These are phyloP conservation scores for Lineolata rhizophorae DNA, from an alignment of 495 filamentous ascomycete species.

Conservation along the genomic window DNA sequence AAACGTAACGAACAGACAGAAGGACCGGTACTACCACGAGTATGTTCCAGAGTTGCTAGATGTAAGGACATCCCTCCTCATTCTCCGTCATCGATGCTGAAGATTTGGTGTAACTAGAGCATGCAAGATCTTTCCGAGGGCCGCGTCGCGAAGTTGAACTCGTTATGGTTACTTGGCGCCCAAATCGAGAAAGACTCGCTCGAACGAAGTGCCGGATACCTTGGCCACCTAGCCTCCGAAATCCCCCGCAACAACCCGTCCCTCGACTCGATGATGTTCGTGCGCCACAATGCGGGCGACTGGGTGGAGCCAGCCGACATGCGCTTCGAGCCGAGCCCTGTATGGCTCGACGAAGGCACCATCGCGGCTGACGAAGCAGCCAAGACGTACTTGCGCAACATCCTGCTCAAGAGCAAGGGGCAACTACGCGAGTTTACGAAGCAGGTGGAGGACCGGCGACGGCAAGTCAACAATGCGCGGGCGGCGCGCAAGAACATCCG, in stretches of 20 bases:
- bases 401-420: constrained; percentile 71
- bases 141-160: constrained; percentile 59
- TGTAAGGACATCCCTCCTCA: constrained; percentile 26
- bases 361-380: constrained; percentile 69
- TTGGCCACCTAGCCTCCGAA: constrained; percentile 50
- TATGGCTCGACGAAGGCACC: constrained; percentile 84
- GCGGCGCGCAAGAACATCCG: constrained; percentile 49
- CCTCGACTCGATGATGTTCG: constrained; percentile 93
- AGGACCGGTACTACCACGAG: constrained; percentile 90
- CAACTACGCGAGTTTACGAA: constrained; percentile 50
- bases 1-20: constrained; percentile 89
- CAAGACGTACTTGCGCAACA: constrained; percentile 76
- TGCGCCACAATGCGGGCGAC: constrained; percentile 62
- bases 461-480: constrained; percentile 58
- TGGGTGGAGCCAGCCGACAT: constrained; percentile 70
- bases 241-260: constrained; percentile 74
- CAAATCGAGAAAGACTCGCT: constrained; percentile 57
- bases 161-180: constrained; percentile 59
- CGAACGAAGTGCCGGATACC: constrained; percentile 42
- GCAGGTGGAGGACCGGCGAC: constrained; percentile 61
- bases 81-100: neutral
- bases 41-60: constrained; percentile 88
- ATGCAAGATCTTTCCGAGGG: constrained; percentile 85
- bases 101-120: constrained; percentile 26
- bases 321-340: constrained; percentile 78